A percentile compares a stretch with the other conserved stretches of the same genome.
Evolutionary conservation across 202 grass and related monocot species (phyloP).

Genomic region (Schoenoplectus triqueter): DNA sequence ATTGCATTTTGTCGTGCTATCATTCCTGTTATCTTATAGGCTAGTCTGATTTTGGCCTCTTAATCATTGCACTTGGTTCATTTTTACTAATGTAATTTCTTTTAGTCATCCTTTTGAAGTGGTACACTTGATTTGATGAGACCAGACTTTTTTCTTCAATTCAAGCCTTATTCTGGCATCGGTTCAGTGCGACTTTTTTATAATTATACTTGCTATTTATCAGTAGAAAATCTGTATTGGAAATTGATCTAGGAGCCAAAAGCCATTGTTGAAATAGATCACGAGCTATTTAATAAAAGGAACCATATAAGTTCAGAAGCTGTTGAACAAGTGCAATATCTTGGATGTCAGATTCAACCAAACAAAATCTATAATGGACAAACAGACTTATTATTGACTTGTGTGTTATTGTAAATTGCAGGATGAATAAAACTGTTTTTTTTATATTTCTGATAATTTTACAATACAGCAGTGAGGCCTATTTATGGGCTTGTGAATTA

Average conservation of each 20-base stretch:
- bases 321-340: not conserved
- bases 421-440: no score
- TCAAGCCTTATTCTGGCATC: not conserved
- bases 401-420: no score
- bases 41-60: constrained; percentile 30
- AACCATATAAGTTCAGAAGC: not conserved
- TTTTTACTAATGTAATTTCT: not conserved
- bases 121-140: not conserved
- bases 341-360: constrained; percentile 1
- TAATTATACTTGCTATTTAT: constrained; percentile 10
- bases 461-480: no score
- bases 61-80: not conserved
- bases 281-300: not conserved
- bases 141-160: not conserved
- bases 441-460: no score
- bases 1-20: constrained; percentile 3
- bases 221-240: not conserved
- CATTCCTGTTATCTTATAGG: constrained; percentile 18
- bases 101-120: constrained; percentile 1
- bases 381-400: not conserved
- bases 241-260: constrained; percentile 16
- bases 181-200: not conserved
- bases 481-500: no score
- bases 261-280: not conserved
- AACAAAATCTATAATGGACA: not conserved